These are phyloP conservation scores for Dioszegia aurantiaca DNA, from an alignment of 768 basidiomycete species.

Conservation along the genomic window DNA sequence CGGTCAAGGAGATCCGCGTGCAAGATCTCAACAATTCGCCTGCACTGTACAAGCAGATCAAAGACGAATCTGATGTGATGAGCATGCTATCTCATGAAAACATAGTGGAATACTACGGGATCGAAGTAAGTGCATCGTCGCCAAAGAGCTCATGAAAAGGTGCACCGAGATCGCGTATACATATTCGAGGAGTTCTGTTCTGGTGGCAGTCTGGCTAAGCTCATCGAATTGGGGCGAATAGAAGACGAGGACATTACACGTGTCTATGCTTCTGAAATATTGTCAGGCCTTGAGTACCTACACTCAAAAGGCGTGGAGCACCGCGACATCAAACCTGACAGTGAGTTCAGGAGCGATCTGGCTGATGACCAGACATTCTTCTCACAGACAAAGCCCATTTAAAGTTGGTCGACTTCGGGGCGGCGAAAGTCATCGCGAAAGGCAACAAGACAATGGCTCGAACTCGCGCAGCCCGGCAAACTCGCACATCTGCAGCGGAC, in stretches of 20 bases:
- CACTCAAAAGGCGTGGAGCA: conserved; percentile 91
- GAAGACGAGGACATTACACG: conserved; percentile 96
- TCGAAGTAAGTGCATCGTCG: conserved; percentile 60
- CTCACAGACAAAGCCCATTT: conserved; percentile 65
- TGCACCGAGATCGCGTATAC: conserved; percentile 96
- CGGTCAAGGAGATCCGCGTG: conserved; percentile 97
- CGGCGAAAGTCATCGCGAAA: conserved; percentile 88
- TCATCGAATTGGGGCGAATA: conserved; percentile 88
- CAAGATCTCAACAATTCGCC: conserved; percentile 86
- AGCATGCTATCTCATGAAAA: conserved; percentile 96
- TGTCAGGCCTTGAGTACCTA: conserved; percentile 88
- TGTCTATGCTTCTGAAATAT: conserved; percentile 94
- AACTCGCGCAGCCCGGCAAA: conserved; percentile 47
- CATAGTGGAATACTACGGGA: conserved; percentile 97
- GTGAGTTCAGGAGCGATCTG: conserved; percentile 58
- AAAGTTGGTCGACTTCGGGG: conserved; percentile 95
- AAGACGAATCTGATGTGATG: conserved; percentile 95
- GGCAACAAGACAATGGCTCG: conserved; percentile 70
- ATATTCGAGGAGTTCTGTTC: conserved; percentile 99
- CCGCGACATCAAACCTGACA: conserved; percentile 97
- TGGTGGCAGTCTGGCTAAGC: conserved; percentile 82
- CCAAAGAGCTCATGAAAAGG: conserved; percentile 48
- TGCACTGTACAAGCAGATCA: conserved; percentile 84
- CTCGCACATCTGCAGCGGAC: conserved; percentile 14
- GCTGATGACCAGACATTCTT: conserved; percentile 70